Base-by-base conservation (phyloP, 2,329 filamentous ascomycete species). In the Ambrosiella xylebori region DNA sequence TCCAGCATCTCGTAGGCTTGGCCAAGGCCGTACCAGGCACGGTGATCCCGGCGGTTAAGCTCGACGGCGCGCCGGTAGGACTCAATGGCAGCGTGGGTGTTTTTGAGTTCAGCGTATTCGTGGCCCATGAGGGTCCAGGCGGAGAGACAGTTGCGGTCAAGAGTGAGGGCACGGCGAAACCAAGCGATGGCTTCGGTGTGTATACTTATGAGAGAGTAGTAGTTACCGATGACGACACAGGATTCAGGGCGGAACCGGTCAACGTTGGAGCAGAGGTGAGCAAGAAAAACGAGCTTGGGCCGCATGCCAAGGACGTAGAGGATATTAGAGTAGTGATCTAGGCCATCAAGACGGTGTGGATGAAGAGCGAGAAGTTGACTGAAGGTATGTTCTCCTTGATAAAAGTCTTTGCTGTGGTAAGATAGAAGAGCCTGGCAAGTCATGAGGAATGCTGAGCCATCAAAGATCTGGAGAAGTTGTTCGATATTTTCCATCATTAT, bases 121-220 rank as follows among this genome's bases (percentile, higher is more conserved):
- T 98, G 93, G 1, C 93, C 93, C 91, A 98, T 97, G 1, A 98
- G 76, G 0, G 93, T 98, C 93, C 93, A 98, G 1, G 93, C 93
- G 0, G 89, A 94, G 13, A 96, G 77, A 67, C 93, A 98, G 35
- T 83, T 85, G 8, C 91, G 83, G 67, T 98, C 93, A 0, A 98
- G 76, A 0, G 88, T 94, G 17, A 98, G 72, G 0, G 93, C 93
- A 19, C 93, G 84, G 2, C 93, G 85, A 73, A 98, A 98, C 70
- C 97, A 97, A 72, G 96, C 89, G 57, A 98, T 90, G 0, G 93
- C 91, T 68, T 98, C 98, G 68, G 98, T 93, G 68, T 98, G 93
- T 68, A 94, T 85, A 0, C 90, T 95, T 61, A 95, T 82, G 0
- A 96, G 73, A 0, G 88, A 94, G 71, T 96, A 98, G 72, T 97